Evolutionary conservation across 371 early-diverging fungal species (phyloP), one percentile per base, ranked within the genome.

Genomic region (Mortierella polycephala): DNA sequence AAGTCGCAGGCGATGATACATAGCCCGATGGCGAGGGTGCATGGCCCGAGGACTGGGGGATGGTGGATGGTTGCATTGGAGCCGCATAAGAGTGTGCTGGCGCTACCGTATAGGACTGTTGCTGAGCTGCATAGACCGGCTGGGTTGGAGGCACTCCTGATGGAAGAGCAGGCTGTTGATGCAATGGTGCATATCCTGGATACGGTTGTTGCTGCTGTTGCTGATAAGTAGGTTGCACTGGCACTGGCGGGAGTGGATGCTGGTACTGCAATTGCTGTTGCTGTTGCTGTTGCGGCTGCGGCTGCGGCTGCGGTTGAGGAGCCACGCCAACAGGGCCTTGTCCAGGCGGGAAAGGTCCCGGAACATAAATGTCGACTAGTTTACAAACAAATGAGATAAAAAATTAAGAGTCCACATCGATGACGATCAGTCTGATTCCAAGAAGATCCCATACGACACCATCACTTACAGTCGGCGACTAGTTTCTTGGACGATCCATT

Each of bases 321-420:
- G 37, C 20, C 12, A 18, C 8, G 11, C 67, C 69, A 11, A 40
- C 14, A 1, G 76, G 71, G 12, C 76, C 76, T 58, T 70, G 79
- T 57, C 79, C 79, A 14, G 79, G 79, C 7, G 79, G 79, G 50
- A 77, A 77, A 20, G 79, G 79, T 55, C 79, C 79, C 18, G 79
- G 79, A 14, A 77, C 42, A 21, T 75, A 75, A 6, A 75, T 1
- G 47, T 75, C 76, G 40, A 75, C 70, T 70, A 39, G 37, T 13
- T 23, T 7, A 7, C 18, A 39, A 10, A 16, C 13, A 20, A 30
- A 30, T 14, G 44, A 37, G 20, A 20, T 4, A 62, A 30, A 58
- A 51, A 41, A 45, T 41, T 6, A 58, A 52, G 20, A 6, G 30
- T 47, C 20, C 40, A 8, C 16, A 13, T 37, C 3, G 13, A 3